phyloP scores from a whole-genome alignment of 176 grass and related monocot genomes.

The Oryza glumipatula region DNA sequence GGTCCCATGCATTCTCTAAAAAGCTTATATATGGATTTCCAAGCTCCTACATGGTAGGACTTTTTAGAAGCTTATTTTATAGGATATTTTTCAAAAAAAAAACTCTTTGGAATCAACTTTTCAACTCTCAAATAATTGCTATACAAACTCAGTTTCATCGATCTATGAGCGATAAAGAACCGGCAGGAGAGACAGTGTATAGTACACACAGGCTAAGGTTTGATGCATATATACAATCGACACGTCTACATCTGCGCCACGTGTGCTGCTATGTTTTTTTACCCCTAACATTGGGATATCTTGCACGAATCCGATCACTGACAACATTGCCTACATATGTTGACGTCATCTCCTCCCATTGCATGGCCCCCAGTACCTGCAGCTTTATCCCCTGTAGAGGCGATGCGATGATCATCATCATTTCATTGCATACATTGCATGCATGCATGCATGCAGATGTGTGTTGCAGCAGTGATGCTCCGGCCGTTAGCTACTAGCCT shows the following conservation, averaged over 20 bases:
- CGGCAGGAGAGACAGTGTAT: no score
- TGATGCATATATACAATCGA: no score
- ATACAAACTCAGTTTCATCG: no score
- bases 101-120: no score
- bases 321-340: constrained; percentile 34
- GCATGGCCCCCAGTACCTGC: not conserved
- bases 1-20: no score
- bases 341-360: not conserved
- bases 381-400: not conserved
- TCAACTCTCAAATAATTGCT: no score
- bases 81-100: no score
- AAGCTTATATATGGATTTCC: no score
- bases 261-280: not conserved
- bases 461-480: not conserved
- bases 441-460: not conserved
- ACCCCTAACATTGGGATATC: constrained; percentile 40
- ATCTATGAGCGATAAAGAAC: no score
- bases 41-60: no score
- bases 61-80: no score
- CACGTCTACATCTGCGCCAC: not conserved
- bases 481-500: not conserved
- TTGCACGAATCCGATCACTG: constrained; percentile 35
- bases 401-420: not conserved
- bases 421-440: not conserved
- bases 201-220: no score